Base-by-base conservation (phyloP, 495 filamentous ascomycete species). In the Penicillium desertorum region DNA sequence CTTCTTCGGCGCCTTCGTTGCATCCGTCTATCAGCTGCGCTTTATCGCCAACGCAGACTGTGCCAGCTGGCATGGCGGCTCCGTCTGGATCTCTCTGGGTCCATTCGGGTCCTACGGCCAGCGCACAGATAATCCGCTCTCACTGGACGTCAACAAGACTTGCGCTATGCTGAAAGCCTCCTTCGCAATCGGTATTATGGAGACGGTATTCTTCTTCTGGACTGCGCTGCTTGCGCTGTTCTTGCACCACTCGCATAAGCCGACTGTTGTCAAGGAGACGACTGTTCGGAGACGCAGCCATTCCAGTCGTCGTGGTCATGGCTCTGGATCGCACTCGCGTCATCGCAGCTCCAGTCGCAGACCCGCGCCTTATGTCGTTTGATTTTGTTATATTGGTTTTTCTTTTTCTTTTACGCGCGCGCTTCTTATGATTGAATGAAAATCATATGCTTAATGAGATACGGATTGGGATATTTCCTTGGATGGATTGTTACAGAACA, bases 171-270 rank as follows among this genome's bases (percentile, higher is more conserved):
- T 93, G 52, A 96, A 96, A 83, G 86, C 92, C 1, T 79, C 76
- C 59, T 96, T 89, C 60, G 92, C 90, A 3, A 81, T 96, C 57
- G 92, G 83, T 1, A 96, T 96, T 64, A 93, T 96, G 85, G 90
- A 94, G 63, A 75, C 75, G 51, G 73, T 95, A 30, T 90, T 93
- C 72, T 96, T 96, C 71, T 83, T 87, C 65, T 74, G 90, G 65
- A 93, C 91, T 1, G 77, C 76, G 27, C 65, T 88, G 10, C 61
- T 88, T 19, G 85, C 88, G 4, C 75, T 84, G 41, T 77, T 76
- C 45, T 71, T 88, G 50, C 81, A 88, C 54, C 73, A 71, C 12
- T 50, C 65, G 32, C 53, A 70, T 8, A 50, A 61, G 0, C 68
- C 73, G 12, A 65, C 70, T 32, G 70, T 77, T 34, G 76, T 73